These are phyloP conservation scores for Vitis rotundifolia DNA, from an alignment of 164 flowering plant species.

Conservation along the genomic window DNA sequence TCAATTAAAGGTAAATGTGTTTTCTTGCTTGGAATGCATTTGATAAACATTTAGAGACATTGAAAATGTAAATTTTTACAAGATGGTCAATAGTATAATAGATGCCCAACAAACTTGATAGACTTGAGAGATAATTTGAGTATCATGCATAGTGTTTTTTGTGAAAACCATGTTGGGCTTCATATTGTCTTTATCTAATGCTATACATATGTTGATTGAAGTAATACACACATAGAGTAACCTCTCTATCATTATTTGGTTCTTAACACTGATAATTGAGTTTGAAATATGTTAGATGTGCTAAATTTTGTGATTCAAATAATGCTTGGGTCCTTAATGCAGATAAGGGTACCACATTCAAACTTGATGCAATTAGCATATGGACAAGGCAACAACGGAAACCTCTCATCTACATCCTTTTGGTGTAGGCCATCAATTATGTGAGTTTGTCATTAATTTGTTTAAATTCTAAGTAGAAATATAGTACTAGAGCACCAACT, in stretches of 20 bases:
- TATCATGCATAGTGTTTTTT: too few species aligned
- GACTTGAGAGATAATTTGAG: too few species aligned
- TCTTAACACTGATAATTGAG: neutral
- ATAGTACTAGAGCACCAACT: neutral
- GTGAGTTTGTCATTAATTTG: conserved; percentile 37
- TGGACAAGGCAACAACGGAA: conserved; percentile 73
- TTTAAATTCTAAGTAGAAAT: too few species aligned
- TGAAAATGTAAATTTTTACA: neutral
- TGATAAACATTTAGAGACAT: neutral
- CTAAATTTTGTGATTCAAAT: neutral
- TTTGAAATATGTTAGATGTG: neutral
- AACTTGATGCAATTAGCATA: conserved; percentile 55
- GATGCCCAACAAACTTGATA: too few species aligned
- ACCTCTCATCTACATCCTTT: conserved; percentile 74
- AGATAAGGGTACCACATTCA: conserved; percentile 69
- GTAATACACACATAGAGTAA: neutral
- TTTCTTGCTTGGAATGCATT: too few species aligned
- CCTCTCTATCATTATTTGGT: neutral
- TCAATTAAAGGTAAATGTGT: too few species aligned
- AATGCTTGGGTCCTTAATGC: conserved; percentile 78
- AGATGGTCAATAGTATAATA: neutral
- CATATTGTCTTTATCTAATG: neutral
- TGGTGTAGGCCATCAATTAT: conserved; percentile 58
- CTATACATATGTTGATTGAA: neutral
- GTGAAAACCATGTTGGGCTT: too few species aligned